These are phyloP conservation scores for Hymenoscyphus linearis DNA, from an alignment of 2,329 filamentous ascomycete species.

Conservation along the genomic window DNA sequence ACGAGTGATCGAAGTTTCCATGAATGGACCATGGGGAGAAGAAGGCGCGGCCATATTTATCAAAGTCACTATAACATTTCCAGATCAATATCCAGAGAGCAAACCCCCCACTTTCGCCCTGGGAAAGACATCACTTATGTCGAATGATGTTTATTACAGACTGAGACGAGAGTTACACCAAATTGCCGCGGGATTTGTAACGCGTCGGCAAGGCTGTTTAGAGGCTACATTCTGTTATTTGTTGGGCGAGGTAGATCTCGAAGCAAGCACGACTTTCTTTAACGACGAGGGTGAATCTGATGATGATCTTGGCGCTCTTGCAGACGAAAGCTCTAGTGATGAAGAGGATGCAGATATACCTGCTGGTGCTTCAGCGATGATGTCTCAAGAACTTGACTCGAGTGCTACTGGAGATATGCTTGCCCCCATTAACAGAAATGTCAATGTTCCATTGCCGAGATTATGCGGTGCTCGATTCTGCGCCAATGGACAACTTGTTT, in stretches of 20 bases:
- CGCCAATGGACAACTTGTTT: conserved; percentile 56
- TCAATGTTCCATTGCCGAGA: conserved; percentile 50
- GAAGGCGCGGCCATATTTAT: conserved; percentile 54
- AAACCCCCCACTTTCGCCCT: conserved; percentile 55
- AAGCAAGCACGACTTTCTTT: conserved; percentile 56
- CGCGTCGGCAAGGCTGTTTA: conserved; percentile 55
- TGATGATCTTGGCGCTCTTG: conserved; percentile 48
- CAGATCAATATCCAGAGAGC: conserved; percentile 51
- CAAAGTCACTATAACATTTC: conserved; percentile 56
- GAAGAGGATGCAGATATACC: conserved; percentile 57
- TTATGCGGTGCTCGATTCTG: conserved; percentile 58
- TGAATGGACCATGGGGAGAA: conserved; percentile 60
- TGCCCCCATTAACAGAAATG: conserved; percentile 44
- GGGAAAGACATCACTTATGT: conserved; percentile 58
- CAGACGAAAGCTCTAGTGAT: conserved; percentile 78
- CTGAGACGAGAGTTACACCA: conserved; percentile 52
- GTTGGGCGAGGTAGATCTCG: conserved; percentile 56
- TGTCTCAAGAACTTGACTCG: conserved; percentile 56
- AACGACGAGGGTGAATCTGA: conserved; percentile 54
- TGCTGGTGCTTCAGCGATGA: conserved; percentile 40
- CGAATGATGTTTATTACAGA: conserved; percentile 47
- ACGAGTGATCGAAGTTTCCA: conserved; percentile 52
- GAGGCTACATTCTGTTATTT: conserved; percentile 59
- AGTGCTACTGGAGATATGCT: conserved; percentile 49
- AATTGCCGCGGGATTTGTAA: conserved; percentile 50